phyloP scores from a whole-genome alignment of 306 rosid species.

The Cyclanthera cordifolia region DNA sequence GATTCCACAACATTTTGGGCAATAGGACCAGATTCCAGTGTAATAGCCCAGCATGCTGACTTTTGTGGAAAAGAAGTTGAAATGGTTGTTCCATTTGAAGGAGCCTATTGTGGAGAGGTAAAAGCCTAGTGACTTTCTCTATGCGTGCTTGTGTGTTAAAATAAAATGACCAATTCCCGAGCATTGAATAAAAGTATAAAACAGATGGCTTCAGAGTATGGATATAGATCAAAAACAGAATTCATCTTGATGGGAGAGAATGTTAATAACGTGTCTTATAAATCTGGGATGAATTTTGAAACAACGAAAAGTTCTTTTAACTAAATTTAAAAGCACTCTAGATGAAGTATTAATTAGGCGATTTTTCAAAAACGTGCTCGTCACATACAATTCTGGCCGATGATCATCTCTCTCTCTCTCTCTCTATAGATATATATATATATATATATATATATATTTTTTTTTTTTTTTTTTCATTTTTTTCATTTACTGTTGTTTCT shows the following conservation, averaged over 20 bases:
- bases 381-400: background rate
- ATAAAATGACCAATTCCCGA: background rate
- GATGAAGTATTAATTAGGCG: background rate
- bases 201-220: background rate
- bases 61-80: conserved; percentile 76
- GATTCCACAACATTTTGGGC: conserved; percentile 91
- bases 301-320: too few relatives aligned
- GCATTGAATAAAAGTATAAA: background rate
- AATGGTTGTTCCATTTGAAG: conserved; percentile 91
- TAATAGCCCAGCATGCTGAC: conserved; percentile 59
- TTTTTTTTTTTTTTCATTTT: too few relatives aligned
- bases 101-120: conserved; percentile 70
- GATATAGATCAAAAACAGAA: background rate
- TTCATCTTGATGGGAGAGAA: background rate
- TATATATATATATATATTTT: too few relatives aligned
- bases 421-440: too few relatives aligned
- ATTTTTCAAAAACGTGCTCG: background rate
- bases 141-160: background rate
- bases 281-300: too few relatives aligned
- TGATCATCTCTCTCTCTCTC: too few relatives aligned
- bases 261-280: too few relatives aligned
- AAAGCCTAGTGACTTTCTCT: conserved; percentile 1
- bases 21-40: conserved; percentile 68
- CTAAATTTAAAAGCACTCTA: background rate
- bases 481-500: too few relatives aligned